Evolutionary conservation across 257 asterid genomes (phyloP), one percentile per base, ranked within the genome.

Genomic region (Echites panduratus): DNA sequence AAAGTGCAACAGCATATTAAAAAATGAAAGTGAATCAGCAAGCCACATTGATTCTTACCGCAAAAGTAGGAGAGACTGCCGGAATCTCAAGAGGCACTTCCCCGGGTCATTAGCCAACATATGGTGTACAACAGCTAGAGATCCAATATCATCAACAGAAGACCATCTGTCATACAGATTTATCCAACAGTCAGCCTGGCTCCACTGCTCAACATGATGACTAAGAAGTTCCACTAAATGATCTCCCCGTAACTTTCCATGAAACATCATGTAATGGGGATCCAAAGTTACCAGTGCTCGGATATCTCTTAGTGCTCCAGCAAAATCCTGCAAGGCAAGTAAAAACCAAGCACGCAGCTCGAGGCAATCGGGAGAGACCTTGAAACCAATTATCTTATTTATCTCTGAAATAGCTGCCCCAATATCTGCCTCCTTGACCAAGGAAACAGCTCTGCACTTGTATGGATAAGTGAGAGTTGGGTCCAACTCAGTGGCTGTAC

Each of bases 111-210:
- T 92, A 66, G 84, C 82, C 86, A 95, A 78, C 99, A 95, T 90
- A 77, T 95, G 98, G 56, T 95, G 99, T 29, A 92, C 95, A 73
- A 95, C 97, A 63, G 97, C 98, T 45, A 95, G 75, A 72, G 98
- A 95, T 68, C 99, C 99, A 76, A 92, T 84, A 80, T 95, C 99
- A 83, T 95, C 99, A 12, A 95, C 98, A 2, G 84, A 83, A 1
- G 99, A 95, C 98, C 99, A 95, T 74, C 91, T 75, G 72, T 95
- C 99, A 52, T 92, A 85, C 32, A 95, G 88, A 54, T 90, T 92
- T 89, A 95, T 89, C 99, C 99, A 95, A 47, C 99, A 95, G 83
- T 95, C 99, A 53, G 99, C 99, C 67, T 87, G 97, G 76, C 80
- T 88, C 79, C 89, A 86, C 80, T 84, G 93, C 70, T 87, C 88